Evolutionary conservation across 805 yeast genomes (phyloP).

Genomic region (Saccharomycopsis fodiens): DNA sequence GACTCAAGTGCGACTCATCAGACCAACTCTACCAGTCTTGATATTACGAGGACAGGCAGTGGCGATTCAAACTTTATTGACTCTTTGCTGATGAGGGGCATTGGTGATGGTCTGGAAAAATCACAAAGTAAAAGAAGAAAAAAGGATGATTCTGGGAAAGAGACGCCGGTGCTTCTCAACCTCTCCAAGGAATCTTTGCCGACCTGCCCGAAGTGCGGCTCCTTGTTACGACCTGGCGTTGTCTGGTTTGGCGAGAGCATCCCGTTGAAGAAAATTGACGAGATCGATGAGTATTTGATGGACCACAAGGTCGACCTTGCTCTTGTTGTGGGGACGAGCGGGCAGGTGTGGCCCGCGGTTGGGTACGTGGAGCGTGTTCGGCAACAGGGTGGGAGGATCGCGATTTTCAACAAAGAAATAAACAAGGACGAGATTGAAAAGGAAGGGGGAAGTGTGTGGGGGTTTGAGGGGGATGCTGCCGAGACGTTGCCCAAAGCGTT

Average conservation of each 20-base stretch:
- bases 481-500: slow-evolving; percentile 60
- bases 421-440: slow-evolving; percentile 35
- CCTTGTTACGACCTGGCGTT: slow-evolving; percentile 76
- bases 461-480: slow-evolving; percentile 76
- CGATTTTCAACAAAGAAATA: slow-evolving; percentile 71
- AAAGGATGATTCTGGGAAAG: not conserved
- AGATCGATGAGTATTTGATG: slow-evolving; percentile 61
- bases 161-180: slow-evolving; percentile 31
- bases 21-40: not conserved
- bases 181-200: slow-evolving; percentile 53
- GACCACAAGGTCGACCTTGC: slow-evolving; percentile 57
- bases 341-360: slow-evolving; percentile 86
- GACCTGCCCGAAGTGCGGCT: slow-evolving; percentile 67
- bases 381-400: slow-evolving; percentile 71
- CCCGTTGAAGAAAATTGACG: slow-evolving; percentile 53
- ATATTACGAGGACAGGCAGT: not conserved
- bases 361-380: slow-evolving; percentile 77
- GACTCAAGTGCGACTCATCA: not conserved
- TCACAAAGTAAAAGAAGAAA: not conserved
- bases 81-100: too few relatives aligned
- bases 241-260: slow-evolving; percentile 94
- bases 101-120: not conserved
- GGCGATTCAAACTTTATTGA: slow-evolving; percentile 12
- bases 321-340: slow-evolving; percentile 79
- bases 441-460: slow-evolving; percentile 47